phyloP scores from a whole-genome alignment of 257 asterid species.

The Nemophila menziesii region DNA sequence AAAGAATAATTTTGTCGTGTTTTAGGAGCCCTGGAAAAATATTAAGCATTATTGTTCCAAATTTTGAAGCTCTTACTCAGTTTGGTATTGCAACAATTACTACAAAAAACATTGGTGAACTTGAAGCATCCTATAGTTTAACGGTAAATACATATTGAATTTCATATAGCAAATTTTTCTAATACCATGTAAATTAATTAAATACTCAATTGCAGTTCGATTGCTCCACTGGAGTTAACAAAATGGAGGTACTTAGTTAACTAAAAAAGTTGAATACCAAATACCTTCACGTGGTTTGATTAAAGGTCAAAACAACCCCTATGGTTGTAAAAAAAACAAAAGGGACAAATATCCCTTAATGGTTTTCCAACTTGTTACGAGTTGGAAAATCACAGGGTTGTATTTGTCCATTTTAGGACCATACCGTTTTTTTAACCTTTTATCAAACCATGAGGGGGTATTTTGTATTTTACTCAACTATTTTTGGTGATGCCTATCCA shows the following conservation, averaged over 20 bases:
- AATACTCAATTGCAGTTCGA: constrained; percentile 98
- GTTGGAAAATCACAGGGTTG: too few species aligned
- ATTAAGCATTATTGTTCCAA: constrained; percentile 57
- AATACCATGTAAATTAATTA: too few species aligned
- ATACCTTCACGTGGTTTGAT: too few species aligned
- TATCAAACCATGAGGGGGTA: too few species aligned
- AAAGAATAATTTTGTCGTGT: not conserved
- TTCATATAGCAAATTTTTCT: too few species aligned
- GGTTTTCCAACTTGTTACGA: too few species aligned
- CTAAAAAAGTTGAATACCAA: too few species aligned
- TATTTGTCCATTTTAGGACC: too few species aligned
- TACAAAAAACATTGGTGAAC: constrained; percentile 72
- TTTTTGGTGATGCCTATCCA: constrained; percentile 1
- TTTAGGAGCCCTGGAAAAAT: constrained; percentile 90
- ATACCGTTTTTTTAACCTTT: too few species aligned
- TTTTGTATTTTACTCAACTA: not conserved
- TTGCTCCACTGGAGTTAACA: constrained; percentile 81
- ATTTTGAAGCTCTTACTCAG: constrained; percentile 90
- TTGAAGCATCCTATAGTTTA: constrained; percentile 98
- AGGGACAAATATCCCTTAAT: too few species aligned
- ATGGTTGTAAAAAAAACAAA: too few species aligned
- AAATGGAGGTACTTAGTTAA: constrained; percentile 70
- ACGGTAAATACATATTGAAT: constrained; percentile 47
- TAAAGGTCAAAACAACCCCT: too few species aligned
- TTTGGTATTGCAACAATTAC: constrained; percentile 80